phyloP scores from a whole-genome alignment of 148 eudicot species.

The Persicaria tinctoria region DNA sequence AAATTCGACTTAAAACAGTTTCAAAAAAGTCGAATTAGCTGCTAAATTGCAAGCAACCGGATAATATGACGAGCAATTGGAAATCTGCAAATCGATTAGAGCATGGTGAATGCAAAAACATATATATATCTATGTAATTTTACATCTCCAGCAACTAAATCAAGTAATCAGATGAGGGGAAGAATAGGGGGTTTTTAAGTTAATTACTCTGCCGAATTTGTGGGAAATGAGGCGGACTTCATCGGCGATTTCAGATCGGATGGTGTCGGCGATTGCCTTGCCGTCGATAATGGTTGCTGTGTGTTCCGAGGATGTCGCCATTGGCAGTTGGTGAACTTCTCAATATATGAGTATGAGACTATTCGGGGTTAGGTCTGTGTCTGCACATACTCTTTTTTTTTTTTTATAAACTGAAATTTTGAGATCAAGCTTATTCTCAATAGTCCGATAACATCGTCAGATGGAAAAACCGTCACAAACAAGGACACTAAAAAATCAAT shows the following conservation, averaged over 20 bases:
- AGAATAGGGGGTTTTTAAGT: neutral
- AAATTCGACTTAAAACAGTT: neutral
- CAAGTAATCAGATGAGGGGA: neutral
- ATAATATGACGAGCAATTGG: neutral
- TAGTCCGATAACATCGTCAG: too few relatives aligned
- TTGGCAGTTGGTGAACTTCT: neutral
- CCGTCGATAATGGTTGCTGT: conserved; percentile 74
- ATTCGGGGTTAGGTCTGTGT: neutral
- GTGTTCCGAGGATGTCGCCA: conserved; percentile 37
- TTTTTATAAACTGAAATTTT: too few relatives aligned
- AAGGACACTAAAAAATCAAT: too few relatives aligned
- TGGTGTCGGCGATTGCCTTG: conserved; percentile 78
- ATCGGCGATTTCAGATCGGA: conserved; percentile 76
- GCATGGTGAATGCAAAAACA: neutral
- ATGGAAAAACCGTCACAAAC: too few relatives aligned
- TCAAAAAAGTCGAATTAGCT: neutral
- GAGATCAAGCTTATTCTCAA: too few relatives aligned
- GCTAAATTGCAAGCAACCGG: neutral
- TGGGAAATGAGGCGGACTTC: conserved; percentile 64
- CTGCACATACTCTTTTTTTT: neutral
- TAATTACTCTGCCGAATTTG: conserved; percentile 49
- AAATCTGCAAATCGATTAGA: neutral
- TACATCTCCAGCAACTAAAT: neutral
- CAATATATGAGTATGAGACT: neutral
- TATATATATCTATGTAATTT: neutral